Percentiles rank a stretch among this genome's conserved stretches.
These are phyloP conservation scores for Pittosporum tobira DNA, from an alignment of 129 eudicot genomes.

Conservation along the genomic window DNA sequence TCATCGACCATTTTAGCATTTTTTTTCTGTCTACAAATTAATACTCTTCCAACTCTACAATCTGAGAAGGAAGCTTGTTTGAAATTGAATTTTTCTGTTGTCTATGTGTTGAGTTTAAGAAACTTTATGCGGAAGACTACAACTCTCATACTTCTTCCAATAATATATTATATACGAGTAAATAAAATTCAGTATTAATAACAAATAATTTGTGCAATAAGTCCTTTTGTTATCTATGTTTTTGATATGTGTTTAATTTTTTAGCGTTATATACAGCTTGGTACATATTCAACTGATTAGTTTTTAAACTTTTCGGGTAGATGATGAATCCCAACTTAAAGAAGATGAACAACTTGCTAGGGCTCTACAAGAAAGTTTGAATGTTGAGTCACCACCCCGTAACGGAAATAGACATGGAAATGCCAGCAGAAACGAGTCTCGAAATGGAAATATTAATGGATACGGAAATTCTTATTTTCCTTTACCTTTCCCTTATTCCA, in stretches of 20 bases:
- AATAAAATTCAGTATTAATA: too few species aligned
- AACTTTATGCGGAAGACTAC: not conserved
- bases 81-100: not conserved
- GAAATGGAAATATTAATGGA: not conserved
- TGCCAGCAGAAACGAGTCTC: conserved; percentile 9
- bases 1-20: too few species aligned
- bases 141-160: not conserved
- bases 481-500: conserved; percentile 54
- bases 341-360: conserved; percentile 83
- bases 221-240: too few species aligned
- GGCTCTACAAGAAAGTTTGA: conserved; percentile 73
- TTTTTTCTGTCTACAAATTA: conserved; percentile 1
- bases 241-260: not conserved
- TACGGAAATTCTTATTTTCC: conserved; percentile 49
- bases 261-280: conserved; percentile 1
- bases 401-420: conserved; percentile 26
- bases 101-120: not conserved
- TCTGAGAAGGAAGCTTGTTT: not conserved
- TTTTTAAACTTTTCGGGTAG: conserved; percentile 20
- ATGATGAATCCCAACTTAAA: conserved; percentile 49
- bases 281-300: not conserved
- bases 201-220: too few species aligned
- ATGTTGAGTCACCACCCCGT: conserved; percentile 38
- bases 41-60: not conserved
- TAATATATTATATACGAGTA: not conserved